Evolutionary conservation across 441 rosid genomes (phyloP), one percentile per base, ranked within the genome.

Genomic region (Erysimum pusillum): DNA sequence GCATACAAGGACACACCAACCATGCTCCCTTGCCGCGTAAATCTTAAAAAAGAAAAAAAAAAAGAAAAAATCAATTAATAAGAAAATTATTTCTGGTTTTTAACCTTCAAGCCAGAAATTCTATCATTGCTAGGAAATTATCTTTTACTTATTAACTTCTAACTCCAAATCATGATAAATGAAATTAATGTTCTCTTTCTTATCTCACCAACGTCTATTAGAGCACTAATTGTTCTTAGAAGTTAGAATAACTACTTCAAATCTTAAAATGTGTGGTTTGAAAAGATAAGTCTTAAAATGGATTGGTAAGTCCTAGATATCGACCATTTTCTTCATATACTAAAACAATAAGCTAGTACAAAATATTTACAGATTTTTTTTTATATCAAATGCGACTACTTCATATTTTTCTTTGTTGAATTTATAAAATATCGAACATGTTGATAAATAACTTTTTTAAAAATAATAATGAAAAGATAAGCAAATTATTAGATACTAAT

Each of bases 1-100:
- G 41, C 79, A 63, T 41, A 56, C 60, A 28, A 58, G 51, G 8
- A 65, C 68, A 46, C 69, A 72, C 77, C 77, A 66, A 71, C 81
- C 64, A 66, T 67, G 65, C 38, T 51, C 38, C 76, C 79, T 38
- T 28, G 17, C 79, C 79, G 79, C 79, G 82, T 79, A 69, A 45
- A 62, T 67, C 34, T 68, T 61, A 12, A 13, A 18, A 49, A 35
- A 41, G n/a, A n/a, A n/a, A n/a, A n/a, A n/a, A n/a, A n/a, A n/a
- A n/a, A n/a, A n/a, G n/a, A n/a, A 25, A 25, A 25, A 25, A 25
- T 25, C 5, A 28, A 61, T 51, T 69, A 5, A 5, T 61, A 31
- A 51, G 20, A 15, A 51, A 9, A 10, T 2, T 48, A 48, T 41
- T 13, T 67, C 34, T 6, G 0, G 0, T 2, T 65, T 49, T 57